Evolutionary conservation across 1,284 basidiomycete genomes (phyloP).

Genomic region (Trametes sp.): DNA sequence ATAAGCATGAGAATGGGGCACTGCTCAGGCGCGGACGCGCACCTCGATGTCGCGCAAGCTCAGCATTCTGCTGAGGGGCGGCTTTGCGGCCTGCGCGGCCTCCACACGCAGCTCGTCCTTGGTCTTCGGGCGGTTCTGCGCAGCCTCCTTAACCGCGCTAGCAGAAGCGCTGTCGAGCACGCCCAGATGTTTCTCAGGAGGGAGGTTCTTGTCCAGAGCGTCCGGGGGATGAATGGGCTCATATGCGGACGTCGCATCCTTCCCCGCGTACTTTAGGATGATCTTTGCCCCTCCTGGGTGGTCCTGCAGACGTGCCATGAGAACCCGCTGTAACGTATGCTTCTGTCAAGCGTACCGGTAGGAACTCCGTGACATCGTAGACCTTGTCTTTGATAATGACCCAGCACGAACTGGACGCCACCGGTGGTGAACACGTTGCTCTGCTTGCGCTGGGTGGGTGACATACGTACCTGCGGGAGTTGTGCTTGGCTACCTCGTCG

Average conservation of each 20-base stretch:
- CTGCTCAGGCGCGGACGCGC: no score
- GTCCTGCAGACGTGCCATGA: slow-evolving; percentile 51
- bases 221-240: slow-evolving; percentile 79
- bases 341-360: slow-evolving; percentile 55
- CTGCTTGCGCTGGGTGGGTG: not conserved
- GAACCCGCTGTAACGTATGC: not conserved
- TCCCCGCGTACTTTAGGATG: slow-evolving; percentile 82
- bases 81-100: slow-evolving; percentile 64
- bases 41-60: slow-evolving; percentile 84
- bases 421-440: not conserved
- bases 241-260: slow-evolving; percentile 78
- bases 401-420: slow-evolving; percentile 80
- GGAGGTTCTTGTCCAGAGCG: slow-evolving; percentile 73
- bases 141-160: slow-evolving; percentile 48
- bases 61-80: slow-evolving; percentile 72
- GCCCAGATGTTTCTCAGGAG: slow-evolving; percentile 75
- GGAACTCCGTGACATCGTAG: slow-evolving; percentile 88
- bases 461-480: slow-evolving; percentile 54
- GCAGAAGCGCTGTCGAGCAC: slow-evolving; percentile 64
- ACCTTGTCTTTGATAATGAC: slow-evolving; percentile 82
- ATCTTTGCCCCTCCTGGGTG: slow-evolving; percentile 86
- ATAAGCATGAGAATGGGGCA: no score
- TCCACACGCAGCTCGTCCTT: slow-evolving; percentile 78
- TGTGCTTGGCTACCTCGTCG: slow-evolving; percentile 59
- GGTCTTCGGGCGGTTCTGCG: slow-evolving; percentile 57